Evolutionary conservation across 2,329 filamentous ascomycete species (phyloP), one percentile per base, ranked within the genome.

Genomic region (Emmonsia crescens): DNA sequence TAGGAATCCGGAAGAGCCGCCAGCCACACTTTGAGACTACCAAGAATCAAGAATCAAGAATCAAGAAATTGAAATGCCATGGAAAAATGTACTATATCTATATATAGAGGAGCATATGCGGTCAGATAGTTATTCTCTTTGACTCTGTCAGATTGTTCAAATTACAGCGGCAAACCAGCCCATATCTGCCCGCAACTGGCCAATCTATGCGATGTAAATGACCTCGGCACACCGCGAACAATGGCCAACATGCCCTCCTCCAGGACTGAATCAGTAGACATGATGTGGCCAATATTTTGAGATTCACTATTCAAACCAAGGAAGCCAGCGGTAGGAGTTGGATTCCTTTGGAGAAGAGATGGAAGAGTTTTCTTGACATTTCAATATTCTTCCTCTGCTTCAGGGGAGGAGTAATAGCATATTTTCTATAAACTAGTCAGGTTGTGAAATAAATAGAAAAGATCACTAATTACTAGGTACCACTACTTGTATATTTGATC

Each of bases 391-490:
- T 40, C 21, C 10, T 38, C 31, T 16, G 19, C 5, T 56, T 16
- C 33, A 56, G 21, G 29, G 9, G 51, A 10, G 52, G 36, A 9
- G 5, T 5, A n/a, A 27, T 27, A 46, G 5, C 56, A 57, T 46
- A 31, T 21, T 36, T 36, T 57, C 40, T 57, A 57, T 57, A 57
- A 33, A 57, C 40, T 46, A 57, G 24, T n/a, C 40, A 4, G 8
- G 24, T n/a, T 42, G 33, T 9, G 27, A 33, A 46, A 31, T 29
- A 44, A 57, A 31, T 57, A 44, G 56, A 40, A 33, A 44, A 55
- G n/a, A 33, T 33, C 56, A 57, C 56, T 48, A 46, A 57, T 33
- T 57, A 57, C 56, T 57, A 44, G 24, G 27, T 33, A 46, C 40
- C 48, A 46, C 40, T 57, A 57, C 14, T 46, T 40, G 5, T 40